Evolutionary conservation across 2,329 filamentous ascomycete genomes (phyloP).

Genomic region (Trichoderma koningii): DNA sequence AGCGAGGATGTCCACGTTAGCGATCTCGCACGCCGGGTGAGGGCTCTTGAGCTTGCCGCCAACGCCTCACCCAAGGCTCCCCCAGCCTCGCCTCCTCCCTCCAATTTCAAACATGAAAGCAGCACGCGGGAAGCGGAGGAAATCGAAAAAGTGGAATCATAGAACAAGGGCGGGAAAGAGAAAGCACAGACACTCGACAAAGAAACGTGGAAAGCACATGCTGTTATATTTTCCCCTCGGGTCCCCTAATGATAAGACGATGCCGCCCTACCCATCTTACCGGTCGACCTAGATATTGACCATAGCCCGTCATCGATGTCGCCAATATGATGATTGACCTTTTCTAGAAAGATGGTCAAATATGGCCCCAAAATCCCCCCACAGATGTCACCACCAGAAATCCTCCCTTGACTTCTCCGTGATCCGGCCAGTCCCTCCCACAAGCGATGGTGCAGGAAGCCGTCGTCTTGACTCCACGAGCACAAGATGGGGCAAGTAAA

Average conservation of each 20-base stretch:
- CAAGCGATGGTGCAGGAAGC: conserved; percentile 26
- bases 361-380: conserved; percentile 14
- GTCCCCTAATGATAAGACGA: conserved; percentile 24
- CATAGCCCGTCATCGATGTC: conserved; percentile 28
- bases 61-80: conserved; percentile 27
- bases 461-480: conserved; percentile 17
- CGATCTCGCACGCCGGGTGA: conserved; percentile 75
- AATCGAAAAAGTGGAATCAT: conserved; percentile 33
- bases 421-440: conserved; percentile 26
- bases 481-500: conserved; percentile 27
- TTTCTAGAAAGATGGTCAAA: conserved; percentile 27
- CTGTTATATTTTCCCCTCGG: conserved; percentile 17
- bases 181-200: conserved; percentile 20
- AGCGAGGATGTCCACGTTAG: conserved; percentile 83
- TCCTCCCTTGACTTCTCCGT: conserved; percentile 24
- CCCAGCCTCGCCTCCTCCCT: conserved; percentile 26
- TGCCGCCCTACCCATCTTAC: conserved; percentile 19
- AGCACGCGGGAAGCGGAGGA: conserved; percentile 39
- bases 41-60: conserved; percentile 51
- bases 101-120: conserved; percentile 33
- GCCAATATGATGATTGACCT: conserved; percentile 28
- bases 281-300: conserved; percentile 24
- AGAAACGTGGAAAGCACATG: conserved; percentile 25
- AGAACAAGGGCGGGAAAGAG: conserved; percentile 15
- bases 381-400: conserved; percentile 21